Conservation (phyloP, 768 basidiomycete species). For the Boletus rubropictus region DNA sequence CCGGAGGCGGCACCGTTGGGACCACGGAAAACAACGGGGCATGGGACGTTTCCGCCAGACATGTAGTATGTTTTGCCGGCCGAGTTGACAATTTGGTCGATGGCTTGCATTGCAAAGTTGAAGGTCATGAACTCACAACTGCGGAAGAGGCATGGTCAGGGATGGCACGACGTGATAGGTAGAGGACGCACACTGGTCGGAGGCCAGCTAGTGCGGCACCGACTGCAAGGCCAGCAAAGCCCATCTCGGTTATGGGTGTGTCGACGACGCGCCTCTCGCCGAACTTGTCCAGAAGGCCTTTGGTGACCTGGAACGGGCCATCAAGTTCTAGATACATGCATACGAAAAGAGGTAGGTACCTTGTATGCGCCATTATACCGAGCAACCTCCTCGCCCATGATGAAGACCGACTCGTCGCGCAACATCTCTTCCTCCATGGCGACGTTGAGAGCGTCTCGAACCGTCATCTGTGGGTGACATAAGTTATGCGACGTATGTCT, state of each 20-base stretch:
- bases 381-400: constrained; percentile 97
- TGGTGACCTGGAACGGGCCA: constrained; percentile 67
- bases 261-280: constrained; percentile 98
- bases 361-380: constrained; percentile 98
- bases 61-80: constrained; percentile 99
- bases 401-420: constrained; percentile 89
- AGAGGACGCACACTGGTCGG: constrained; percentile 68
- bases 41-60: constrained; percentile 98
- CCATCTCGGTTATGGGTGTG: constrained; percentile 96
- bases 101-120: constrained; percentile 99
- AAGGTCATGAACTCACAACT: constrained; percentile 99
- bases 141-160: constrained; percentile 8
- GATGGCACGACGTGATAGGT: not conserved
- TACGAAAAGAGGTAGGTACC: constrained; percentile 35
- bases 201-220: constrained; percentile 94
- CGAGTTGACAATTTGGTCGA: constrained; percentile 99
- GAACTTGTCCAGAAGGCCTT: constrained; percentile 97
- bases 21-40: constrained; percentile 98
- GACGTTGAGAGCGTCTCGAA: constrained; percentile 93
- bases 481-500: constrained; percentile 16
- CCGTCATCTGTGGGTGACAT: constrained; percentile 70
- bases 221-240: constrained; percentile 94
- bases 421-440: constrained; percentile 99
- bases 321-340: constrained; percentile 9
- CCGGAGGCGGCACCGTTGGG: constrained; percentile 98